A percentile compares a stretch with the other conserved stretches of the same genome.
These are phyloP conservation scores for Hyaloscypha finlandica DNA, from an alignment of 495 filamentous ascomycete genomes.

Conservation along the genomic window DNA sequence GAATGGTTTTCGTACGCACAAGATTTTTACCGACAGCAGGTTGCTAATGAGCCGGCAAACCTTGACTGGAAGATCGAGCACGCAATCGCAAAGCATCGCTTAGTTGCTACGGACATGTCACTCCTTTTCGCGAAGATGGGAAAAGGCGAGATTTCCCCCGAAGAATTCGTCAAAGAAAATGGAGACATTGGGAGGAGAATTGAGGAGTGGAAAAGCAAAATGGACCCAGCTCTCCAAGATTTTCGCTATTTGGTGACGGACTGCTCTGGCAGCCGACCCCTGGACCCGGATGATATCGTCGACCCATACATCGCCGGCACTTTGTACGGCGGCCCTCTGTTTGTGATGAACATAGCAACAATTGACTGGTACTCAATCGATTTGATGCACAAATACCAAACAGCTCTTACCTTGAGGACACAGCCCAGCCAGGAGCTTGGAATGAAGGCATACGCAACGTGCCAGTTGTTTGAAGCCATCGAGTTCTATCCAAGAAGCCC, in stretches of 20 bases:
- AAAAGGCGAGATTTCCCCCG: constrained; percentile 59
- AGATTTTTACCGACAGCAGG: constrained; percentile 61
- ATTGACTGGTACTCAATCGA: constrained; percentile 78
- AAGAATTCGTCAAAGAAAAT: constrained; percentile 66
- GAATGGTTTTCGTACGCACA: constrained; percentile 77
- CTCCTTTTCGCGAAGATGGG: constrained; percentile 72
- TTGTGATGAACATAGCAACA: constrained; percentile 67
- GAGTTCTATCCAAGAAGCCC: constrained; percentile 71
- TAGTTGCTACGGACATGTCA: constrained; percentile 80
- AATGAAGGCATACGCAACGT: constrained; percentile 66
- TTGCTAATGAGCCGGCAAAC: constrained; percentile 60
- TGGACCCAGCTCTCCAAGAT: constrained; percentile 61
- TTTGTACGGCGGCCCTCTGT: constrained; percentile 68
- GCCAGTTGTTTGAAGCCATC: constrained; percentile 76
- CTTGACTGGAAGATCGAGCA: constrained; percentile 66
- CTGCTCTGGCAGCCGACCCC: constrained; percentile 51
- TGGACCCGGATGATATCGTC: constrained; percentile 65
- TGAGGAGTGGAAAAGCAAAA: constrained; percentile 53
- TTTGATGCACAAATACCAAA: constrained; percentile 79
- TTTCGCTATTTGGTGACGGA: constrained; percentile 58
- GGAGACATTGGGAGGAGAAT: constrained; percentile 55
- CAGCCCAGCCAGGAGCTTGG: constrained; percentile 55
- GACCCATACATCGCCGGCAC: constrained; percentile 68
- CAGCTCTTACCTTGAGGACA: constrained; percentile 52
- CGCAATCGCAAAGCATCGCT: constrained; percentile 63